A percentile compares a stretch with the other conserved stretches of the same genome.
Conservation (phyloP, 129 eudicot species). For the Chrysanthemum seticuspe region DNA sequence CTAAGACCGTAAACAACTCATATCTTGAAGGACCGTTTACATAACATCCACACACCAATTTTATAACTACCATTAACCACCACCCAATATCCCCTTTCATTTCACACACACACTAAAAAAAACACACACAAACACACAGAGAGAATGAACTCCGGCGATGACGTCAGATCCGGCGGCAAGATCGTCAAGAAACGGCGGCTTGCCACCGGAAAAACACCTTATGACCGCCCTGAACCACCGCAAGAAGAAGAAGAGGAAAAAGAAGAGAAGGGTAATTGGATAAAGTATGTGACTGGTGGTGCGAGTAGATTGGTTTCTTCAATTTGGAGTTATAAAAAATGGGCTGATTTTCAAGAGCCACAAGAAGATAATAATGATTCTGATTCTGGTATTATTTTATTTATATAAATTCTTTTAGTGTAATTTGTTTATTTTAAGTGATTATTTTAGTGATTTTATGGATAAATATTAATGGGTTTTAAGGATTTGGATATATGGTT, state of each 20-base stretch:
- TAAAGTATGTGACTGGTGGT: conserved; percentile 30
- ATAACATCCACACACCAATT: conserved; percentile 8
- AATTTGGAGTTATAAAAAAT: conserved; percentile 31
- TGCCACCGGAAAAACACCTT: conserved; percentile 27
- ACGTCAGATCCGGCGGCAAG: conserved; percentile 36
- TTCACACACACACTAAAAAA: too few species aligned
- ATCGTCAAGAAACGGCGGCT: conserved; percentile 20
- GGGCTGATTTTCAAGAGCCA: conserved; percentile 21
- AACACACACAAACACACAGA: too few species aligned
- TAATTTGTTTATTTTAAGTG: background rate
- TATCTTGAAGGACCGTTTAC: too few species aligned
- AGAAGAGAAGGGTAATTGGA: conserved; percentile 29
- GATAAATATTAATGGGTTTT: too few species aligned
- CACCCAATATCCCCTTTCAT: background rate
- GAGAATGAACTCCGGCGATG: conserved; percentile 22
- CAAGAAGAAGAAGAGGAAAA: background rate
- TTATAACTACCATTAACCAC: conserved; percentile 3
- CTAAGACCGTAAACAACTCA: too few species aligned
- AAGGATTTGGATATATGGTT: too few species aligned
- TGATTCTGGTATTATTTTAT: conserved; percentile 29
- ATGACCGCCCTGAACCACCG: conserved; percentile 32
- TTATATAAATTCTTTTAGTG: background rate
- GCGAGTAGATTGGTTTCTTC: conserved; percentile 39
- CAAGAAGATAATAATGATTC: conserved; percentile 24
- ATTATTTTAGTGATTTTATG: too few species aligned